A percentile compares a stretch with the other conserved stretches of the same genome.
These are phyloP conservation scores for Colletotrichum cuscutae DNA, from an alignment of 2,329 filamentous ascomycete species.

Conservation along the genomic window DNA sequence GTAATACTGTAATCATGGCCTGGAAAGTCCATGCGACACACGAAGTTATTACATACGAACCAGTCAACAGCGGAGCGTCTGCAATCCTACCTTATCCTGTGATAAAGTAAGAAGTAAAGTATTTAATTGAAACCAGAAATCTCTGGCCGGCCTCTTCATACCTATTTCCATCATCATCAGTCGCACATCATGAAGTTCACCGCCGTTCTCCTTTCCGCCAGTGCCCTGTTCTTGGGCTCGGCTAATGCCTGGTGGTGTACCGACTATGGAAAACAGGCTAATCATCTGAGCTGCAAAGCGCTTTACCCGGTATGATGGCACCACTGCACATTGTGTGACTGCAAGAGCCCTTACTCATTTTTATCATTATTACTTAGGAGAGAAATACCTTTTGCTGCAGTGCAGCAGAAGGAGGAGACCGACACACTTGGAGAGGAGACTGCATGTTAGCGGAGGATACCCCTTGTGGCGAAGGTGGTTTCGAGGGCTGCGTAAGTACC, in stretches of 20 bases:
- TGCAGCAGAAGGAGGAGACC: neutral
- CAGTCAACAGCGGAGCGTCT: too few relatives aligned
- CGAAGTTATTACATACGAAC: too few relatives aligned
- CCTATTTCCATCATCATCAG: neutral
- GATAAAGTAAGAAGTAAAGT: neutral
- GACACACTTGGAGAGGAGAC: neutral
- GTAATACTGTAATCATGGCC: neutral
- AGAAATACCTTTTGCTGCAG: conserved; percentile 12
- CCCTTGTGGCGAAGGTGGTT: neutral
- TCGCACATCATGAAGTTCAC: neutral
- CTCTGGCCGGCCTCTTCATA: neutral
- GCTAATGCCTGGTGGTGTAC: conserved; percentile 14
- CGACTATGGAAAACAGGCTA: neutral
- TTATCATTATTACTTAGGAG: neutral
- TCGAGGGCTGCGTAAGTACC: conserved; percentile 7
- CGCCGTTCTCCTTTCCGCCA: neutral
- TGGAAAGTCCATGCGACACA: neutral
- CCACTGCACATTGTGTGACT: neutral
- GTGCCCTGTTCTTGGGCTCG: neutral
- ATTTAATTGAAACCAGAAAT: neutral
- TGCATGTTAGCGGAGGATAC: neutral
- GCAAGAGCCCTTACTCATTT: neutral
- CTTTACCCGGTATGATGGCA: neutral
- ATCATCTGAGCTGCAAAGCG: neutral
- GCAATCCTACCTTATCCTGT: too few relatives aligned